A percentile compares a stretch with the other conserved stretches of the same genome.
Conservation (phyloP, 805 yeast species). For the Millerozyma miso region DNA sequence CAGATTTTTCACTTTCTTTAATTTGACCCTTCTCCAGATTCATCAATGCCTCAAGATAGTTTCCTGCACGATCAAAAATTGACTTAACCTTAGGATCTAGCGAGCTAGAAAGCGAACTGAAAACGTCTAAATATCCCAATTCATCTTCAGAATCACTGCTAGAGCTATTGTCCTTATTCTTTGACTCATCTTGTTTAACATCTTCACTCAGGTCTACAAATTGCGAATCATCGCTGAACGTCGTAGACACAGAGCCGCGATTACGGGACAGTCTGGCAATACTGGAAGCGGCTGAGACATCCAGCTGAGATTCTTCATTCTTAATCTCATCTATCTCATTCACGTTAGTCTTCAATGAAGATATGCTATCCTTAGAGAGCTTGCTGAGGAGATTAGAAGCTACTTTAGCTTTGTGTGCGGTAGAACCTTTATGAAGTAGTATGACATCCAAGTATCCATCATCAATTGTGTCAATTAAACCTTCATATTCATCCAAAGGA, state of each 20-base stretch:
- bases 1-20: conserved; percentile 14
- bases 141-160: conserved; percentile 21
- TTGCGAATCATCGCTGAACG: not conserved
- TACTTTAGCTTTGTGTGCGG: conserved; percentile 10
- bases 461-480: conserved; percentile 55
- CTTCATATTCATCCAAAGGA: conserved; percentile 50
- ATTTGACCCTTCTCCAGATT: conserved; percentile 5
- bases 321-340: not conserved
- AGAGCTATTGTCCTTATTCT: not conserved
- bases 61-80: conserved; percentile 28
- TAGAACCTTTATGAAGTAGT: conserved; percentile 45
- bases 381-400: not conserved
- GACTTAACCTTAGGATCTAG: conserved; percentile 33
- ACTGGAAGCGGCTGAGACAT: not conserved
- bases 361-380: not conserved
- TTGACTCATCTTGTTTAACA: not conserved
- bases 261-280: not conserved
- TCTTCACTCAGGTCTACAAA: not conserved
- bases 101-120: conserved; percentile 13
- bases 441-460: conserved; percentile 61
- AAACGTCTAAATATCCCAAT: conserved; percentile 26
- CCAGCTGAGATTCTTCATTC: not conserved
- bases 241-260: not conserved
- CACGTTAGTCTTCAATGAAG: not conserved
- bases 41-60: conserved; percentile 3